Percentiles rank a stretch among this genome's conserved stretches.
Evolutionary conservation across 1,284 basidiomycete genomes (phyloP).

Genomic region (Boletus subluridellus): DNA sequence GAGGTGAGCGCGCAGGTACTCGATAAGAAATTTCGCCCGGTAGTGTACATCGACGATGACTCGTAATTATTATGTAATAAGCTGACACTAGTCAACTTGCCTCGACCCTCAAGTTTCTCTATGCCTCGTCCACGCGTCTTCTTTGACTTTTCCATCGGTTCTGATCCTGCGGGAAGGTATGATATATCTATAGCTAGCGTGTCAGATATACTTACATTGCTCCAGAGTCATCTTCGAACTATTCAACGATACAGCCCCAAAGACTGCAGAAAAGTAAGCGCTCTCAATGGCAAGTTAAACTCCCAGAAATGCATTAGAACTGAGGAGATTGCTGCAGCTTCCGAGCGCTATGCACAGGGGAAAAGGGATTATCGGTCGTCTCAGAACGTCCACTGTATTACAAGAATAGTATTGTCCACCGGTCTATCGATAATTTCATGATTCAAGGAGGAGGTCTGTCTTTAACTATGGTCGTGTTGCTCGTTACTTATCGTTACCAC

Average conservation of each 20-base stretch:
- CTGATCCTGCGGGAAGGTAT: conserved; percentile 57
- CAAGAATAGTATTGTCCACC: conserved; percentile 75
- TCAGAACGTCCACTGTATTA: conserved; percentile 75
- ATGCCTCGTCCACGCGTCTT: conserved; percentile 58
- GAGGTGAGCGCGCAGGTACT: background rate
- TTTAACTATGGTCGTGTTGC: background rate
- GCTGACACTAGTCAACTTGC: background rate
- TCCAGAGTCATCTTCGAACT: conserved; percentile 77
- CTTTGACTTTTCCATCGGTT: conserved; percentile 60
- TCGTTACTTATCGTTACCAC: conserved; percentile 2
- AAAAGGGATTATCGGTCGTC: conserved; percentile 66
- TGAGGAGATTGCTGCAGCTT: conserved; percentile 53
- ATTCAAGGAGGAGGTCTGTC: conserved; percentile 71
- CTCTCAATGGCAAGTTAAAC: background rate
- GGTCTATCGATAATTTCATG: conserved; percentile 86
- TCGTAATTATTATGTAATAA: conserved; percentile 16
- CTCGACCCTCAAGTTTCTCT: background rate
- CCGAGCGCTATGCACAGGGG: conserved; percentile 83
- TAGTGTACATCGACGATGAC: background rate
- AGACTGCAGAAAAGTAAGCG: conserved; percentile 81
- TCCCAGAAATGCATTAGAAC: background rate
- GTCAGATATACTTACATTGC: conserved; percentile 2
- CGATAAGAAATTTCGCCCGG: background rate
- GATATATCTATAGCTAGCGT: background rate
- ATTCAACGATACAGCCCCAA: conserved; percentile 71